Evolutionary conservation across 1,139 yeast genomes (phyloP).

Genomic region (Kodamaea suecica): DNA sequence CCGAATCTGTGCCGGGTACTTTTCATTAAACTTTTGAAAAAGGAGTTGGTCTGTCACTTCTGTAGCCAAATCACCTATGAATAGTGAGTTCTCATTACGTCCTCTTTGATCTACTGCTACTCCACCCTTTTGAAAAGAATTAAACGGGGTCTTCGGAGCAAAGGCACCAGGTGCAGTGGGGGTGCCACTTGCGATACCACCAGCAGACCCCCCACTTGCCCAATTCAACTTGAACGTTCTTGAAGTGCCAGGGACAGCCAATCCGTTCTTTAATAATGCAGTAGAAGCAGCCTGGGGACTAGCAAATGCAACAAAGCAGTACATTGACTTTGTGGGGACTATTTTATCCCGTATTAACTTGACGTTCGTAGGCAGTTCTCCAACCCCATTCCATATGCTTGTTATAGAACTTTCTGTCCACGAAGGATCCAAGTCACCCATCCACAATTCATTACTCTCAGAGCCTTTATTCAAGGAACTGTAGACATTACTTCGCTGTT

Average conservation of each 20-base stretch:
- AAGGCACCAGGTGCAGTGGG: not conserved
- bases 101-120: constrained; percentile 8
- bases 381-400: constrained; percentile 57
- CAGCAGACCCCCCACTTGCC: constrained; percentile 57
- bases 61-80: constrained; percentile 82
- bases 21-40: constrained; percentile 64
- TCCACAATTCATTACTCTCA: constrained; percentile 58
- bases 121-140: not conserved
- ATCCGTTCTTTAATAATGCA: constrained; percentile 70
- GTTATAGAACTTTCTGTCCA: constrained; percentile 74
- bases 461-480: constrained; percentile 5
- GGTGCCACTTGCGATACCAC: not conserved
- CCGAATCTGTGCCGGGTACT: constrained; percentile 66
- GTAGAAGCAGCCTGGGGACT: constrained; percentile 62
- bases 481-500: not conserved
- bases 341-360: constrained; percentile 39
- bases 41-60: constrained; percentile 73
- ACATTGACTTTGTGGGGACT: constrained; percentile 50
- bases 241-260: constrained; percentile 55
- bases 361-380: constrained; percentile 35
- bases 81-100: constrained; percentile 59
- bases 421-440: constrained; percentile 90
- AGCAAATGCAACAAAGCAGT: constrained; percentile 83
- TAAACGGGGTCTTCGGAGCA: not conserved
- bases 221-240: constrained; percentile 73